Base-by-base conservation (phyloP, 2,329 filamentous ascomycete species). In the Scedosporium apiospermum region DNA sequence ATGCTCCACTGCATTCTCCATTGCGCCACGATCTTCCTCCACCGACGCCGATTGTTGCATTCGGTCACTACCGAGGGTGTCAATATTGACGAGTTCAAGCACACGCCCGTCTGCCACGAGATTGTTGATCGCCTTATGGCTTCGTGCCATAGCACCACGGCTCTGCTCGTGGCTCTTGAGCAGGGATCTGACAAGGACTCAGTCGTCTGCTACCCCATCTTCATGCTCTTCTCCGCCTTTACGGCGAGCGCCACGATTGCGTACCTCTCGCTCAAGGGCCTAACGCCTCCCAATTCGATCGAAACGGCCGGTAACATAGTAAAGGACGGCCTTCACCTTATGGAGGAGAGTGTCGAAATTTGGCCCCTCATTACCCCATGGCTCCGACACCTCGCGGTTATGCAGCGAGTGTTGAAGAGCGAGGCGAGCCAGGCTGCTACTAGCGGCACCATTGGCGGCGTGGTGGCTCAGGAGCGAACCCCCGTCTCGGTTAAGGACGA, bases 191-290 rank as follows among this genome's bases (percentile, higher is more conserved):
- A 86, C 61, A 85, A 85, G 73, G 82, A 85, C 62, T 75, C 77
- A 26, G 76, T 80, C n/a, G 75, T 82, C n/a, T 84, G 80, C 71
- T 84, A 85, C 72, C 83, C 83, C 44, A 82, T 86, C 62, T 84
- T 85, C 65, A 86, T 86, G 83, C 75, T 86, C 12, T 86, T 86
- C 70, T 82, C 83, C 0, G 80, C 82, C 60, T 86, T 86, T 65
- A 85, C 82, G 0, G 82, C 83, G 2, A 82, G 82, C 65, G 83
- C 83, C 2, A 86, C 83, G 0, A 80, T 85, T 1, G 83, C 83
- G 12, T 86, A 85, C 71, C 76, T 86, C 34, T 84, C 82, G n/a
- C 77, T 86, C 57, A 86, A 85, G 73, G 82, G 82, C 9, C 71
- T 86, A 6, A 83, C 83, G 0, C 83, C 83, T 0, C 73, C 76